Base-by-base conservation (phyloP, 495 filamentous ascomycete genomes). In the Aspergillus diversus region DNA sequence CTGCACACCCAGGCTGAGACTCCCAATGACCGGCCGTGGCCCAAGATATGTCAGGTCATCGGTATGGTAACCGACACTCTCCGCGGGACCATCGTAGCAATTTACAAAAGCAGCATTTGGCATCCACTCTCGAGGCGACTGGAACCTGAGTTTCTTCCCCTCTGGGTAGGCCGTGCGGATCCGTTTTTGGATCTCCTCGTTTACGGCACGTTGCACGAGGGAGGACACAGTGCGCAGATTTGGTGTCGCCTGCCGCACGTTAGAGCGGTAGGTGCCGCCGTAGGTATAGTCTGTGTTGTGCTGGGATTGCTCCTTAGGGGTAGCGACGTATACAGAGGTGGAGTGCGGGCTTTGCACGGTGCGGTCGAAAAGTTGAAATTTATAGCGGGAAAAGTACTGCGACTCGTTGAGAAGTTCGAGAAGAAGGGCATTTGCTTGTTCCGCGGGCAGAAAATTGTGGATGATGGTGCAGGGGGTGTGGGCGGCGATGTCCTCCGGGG, bases 11-110 rank as follows among this genome's bases (percentile, higher is more conserved):
- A 99, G 81, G 62, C 91, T 96, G 3, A 99, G 74, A 47, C 91
- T 95, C 5, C 93, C 95, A 58, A 99, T 99, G 5, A 95, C 79
- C 15, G 95, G 83, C 54, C 87, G 85, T 1, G 95, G 95, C 0
- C 95, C 95, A 5, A 98, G 82, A 74, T 97, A 99, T 4, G 95
- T 98, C 9, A 97, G 77, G 62, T 97, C 91, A 66, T 99, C 95
- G 12, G 89, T 85, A 69, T 99, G 95, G 74, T 90, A 99, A 17
- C 95, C 94, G 0, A 98, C 93, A 55, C 80, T 89, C 77, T 99
- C 86, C 1, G 82, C 73, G 0, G 86, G 87, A 0, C 93, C 93
- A 63, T 87, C 77, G 70, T 99, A 99, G 75, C 91, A 94, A 70
- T 99, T 99, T 0, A 97, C 93, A 64, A 97, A 92, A 0, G 93